Evolutionary conservation across 345 rosid species (phyloP).

Genomic region (Orychophragmus violaceus): DNA sequence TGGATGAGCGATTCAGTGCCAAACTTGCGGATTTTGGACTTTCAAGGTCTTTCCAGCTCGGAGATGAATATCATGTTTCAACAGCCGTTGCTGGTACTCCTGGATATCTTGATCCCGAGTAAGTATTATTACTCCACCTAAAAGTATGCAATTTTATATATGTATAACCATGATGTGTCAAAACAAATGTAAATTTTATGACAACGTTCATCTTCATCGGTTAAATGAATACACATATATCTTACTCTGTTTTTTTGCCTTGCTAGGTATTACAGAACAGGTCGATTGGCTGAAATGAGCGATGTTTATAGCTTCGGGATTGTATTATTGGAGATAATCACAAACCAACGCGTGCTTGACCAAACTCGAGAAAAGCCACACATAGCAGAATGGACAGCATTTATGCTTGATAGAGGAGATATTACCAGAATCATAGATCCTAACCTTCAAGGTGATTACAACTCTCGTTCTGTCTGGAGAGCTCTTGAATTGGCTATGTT

Average conservation of each 20-base stretch:
- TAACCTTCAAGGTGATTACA: constrained; percentile 27
- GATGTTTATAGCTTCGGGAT: constrained; percentile 51
- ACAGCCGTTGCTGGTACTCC: constrained; percentile 2
- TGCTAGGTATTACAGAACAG: constrained; percentile 17
- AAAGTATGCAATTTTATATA: not conserved
- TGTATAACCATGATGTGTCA: not conserved
- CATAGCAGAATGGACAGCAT: constrained; percentile 29
- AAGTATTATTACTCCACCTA: not conserved
- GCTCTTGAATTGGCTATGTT: constrained; percentile 39
- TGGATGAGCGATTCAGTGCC: not conserved
- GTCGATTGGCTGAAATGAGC: constrained; percentile 34
- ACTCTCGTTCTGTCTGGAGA: constrained; percentile 34
- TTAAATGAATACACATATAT: not conserved
- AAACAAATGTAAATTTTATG: not conserved
- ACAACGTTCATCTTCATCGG: not conserved
- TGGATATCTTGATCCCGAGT: constrained; percentile 30
- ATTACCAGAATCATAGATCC: constrained; percentile 31
- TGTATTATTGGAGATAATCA: constrained; percentile 43
- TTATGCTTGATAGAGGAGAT: constrained; percentile 28
- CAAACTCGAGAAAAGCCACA: constrained; percentile 12
- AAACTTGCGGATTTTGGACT: constrained; percentile 6
- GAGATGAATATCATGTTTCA: not conserved
- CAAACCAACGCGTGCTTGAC: constrained; percentile 32
- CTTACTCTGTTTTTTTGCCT: not conserved
- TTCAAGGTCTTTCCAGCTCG: constrained; percentile 4